phyloP scores from a whole-genome alignment of 176 grass and related monocot species.

The Zoysia pacifica region DNA sequence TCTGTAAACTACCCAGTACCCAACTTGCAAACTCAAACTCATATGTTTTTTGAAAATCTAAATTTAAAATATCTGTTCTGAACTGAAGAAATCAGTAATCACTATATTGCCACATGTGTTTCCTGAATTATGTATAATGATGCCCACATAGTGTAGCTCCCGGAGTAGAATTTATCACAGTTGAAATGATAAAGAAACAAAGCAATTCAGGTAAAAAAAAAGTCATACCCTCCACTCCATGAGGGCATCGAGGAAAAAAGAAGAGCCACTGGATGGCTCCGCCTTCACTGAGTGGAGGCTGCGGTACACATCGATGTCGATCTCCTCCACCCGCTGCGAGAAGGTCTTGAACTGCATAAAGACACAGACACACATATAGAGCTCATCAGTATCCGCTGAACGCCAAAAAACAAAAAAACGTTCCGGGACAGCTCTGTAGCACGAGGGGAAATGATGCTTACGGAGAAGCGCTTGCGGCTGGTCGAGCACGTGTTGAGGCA shows the following conservation, averaged over 20 bases:
- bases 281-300: constrained; percentile 66
- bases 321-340: constrained; percentile 78
- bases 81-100: background rate
- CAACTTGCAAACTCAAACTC: background rate
- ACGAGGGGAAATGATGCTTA: constrained; percentile 34
- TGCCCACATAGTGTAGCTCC: background rate
- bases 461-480: constrained; percentile 77
- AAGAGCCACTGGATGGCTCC: constrained; percentile 70
- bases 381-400: constrained; percentile 15
- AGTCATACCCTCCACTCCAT: constrained; percentile 76
- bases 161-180: background rate
- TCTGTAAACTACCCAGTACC: background rate
- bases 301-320: constrained; percentile 84
- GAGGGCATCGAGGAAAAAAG: constrained; percentile 81
- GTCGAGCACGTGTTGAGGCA: constrained; percentile 70
- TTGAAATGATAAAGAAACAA: constrained; percentile 1
- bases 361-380: constrained; percentile 16
- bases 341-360: constrained; percentile 82
- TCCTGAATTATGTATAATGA: background rate
- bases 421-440: background rate
- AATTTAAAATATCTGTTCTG: background rate
- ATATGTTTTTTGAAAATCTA: background rate
- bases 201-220: background rate
- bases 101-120: background rate
- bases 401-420: background rate